Evolutionary conservation across 164 flowering plant genomes (phyloP).

Genomic region (Chloranthus sessilifolius): DNA sequence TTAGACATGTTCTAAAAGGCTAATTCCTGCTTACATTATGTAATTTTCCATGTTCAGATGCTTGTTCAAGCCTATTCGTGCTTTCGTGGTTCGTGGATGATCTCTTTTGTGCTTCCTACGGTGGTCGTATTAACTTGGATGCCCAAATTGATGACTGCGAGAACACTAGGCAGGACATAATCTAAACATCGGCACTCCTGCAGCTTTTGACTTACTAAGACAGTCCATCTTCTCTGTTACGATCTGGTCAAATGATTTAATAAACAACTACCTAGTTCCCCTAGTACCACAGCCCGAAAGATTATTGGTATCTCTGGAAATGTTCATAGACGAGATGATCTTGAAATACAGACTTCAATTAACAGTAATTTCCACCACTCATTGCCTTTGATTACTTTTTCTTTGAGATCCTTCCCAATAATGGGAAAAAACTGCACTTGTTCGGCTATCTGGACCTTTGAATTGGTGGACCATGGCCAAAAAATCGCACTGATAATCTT

Average conservation of each 20-base stretch:
- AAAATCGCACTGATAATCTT: no score
- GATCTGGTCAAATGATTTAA: slow-evolving; percentile 75
- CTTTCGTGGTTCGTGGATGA: no score
- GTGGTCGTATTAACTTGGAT: slow-evolving; percentile 64
- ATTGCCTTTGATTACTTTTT: no score
- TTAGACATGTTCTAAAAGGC: no score
- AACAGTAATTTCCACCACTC: slow-evolving; percentile 31
- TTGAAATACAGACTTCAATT: slow-evolving; percentile 56
- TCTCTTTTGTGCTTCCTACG: slow-evolving; percentile 28
- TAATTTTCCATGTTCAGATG: no score
- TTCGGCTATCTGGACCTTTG: no score
- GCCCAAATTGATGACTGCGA: slow-evolving; percentile 71
- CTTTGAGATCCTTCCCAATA: no score
- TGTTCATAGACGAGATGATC: slow-evolving; percentile 45
- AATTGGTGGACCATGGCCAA: no score
- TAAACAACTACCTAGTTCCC: slow-evolving; percentile 62
- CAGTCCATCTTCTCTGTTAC: slow-evolving; percentile 48
- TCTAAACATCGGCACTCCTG: slow-evolving; percentile 35
- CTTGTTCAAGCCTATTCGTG: no score
- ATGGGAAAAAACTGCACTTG: no score
- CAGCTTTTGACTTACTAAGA: slow-evolving; percentile 30
- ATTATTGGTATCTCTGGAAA: slow-evolving; percentile 34
- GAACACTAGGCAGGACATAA: slow-evolving; percentile 64
- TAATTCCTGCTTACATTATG: background rate
- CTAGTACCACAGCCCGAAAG: slow-evolving; percentile 29